Base-by-base conservation (phyloP, 257 asterid genomes). In the Paraleonurus japonicus region DNA sequence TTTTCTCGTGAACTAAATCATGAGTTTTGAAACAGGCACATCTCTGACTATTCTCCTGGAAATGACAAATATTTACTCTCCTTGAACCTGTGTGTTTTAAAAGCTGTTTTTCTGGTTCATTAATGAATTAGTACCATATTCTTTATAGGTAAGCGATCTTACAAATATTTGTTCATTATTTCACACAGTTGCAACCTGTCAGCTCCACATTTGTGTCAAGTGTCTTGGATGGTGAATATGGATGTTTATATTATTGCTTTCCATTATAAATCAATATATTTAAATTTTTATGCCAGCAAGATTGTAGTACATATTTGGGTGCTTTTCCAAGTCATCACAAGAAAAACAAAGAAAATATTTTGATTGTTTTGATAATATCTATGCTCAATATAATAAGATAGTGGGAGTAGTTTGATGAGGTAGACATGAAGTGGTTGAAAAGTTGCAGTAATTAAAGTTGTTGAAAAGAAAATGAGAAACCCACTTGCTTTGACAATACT, bases 391-490 rank as follows among this genome's bases (percentile, higher is more conserved):
- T 22, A 60, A 50, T 58, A 61, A 51, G 81, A 74, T 66, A 19
- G 75, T 66, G 71, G 68, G 79, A 78, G 79, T 69, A 11, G 79
- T 71, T 78, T 70, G 72, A 24, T 73, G 72, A 73, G 61, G 39
- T 53, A 71, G 54, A 57, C 50, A 33, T 51, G 64, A 70, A 47
- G 82, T 82, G 54, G 83, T 82, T 79, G 71, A 51, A 73, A 82
- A 79, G 80, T 75, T 58, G 68, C 69, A 26, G 7, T 50, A 78
- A n/a, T n/a, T n/a, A n/a, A 74, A 77, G 77, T 65, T 65, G 61
- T 59, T 75, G 53, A 23, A 4, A 53, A 33, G 28, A 69, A n/a
- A 67, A 61, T 53, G 62, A 50, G 22, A 41, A 69, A 63, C 22
- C 73, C 55, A 66, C 65, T 59, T 65, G 67, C 62, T 66, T 74